Conservation (phyloP, 148 eudicot genomes). For the Rhododendron williamsianum region DNA sequence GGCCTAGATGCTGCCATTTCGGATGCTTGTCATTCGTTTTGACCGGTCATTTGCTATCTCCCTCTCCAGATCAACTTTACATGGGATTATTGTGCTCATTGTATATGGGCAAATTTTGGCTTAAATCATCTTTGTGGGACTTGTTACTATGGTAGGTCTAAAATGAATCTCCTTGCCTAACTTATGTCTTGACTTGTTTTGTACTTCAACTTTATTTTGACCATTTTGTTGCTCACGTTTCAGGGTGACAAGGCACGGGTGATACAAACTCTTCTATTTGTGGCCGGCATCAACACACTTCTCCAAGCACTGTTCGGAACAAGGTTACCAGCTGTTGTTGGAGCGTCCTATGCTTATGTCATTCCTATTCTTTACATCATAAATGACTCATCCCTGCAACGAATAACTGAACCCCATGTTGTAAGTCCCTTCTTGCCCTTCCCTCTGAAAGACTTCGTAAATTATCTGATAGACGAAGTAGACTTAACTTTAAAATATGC, state of each 20-base stretch:
- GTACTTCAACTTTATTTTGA: neutral
- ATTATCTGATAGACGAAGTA: neutral
- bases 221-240: conserved; percentile 15
- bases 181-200: neutral
- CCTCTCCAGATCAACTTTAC: conserved; percentile 1
- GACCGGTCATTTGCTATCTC: conserved; percentile 11
- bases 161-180: neutral
- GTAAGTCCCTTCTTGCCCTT: conserved; percentile 39
- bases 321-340: conserved; percentile 92
- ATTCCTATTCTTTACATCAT: conserved; percentile 85
- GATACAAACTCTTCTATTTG: conserved; percentile 88
- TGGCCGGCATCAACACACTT: conserved; percentile 91
- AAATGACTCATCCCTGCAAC: conserved; percentile 73
- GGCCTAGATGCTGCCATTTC: conserved; percentile 9
- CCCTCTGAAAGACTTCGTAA: neutral
- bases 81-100: conserved; percentile 2
- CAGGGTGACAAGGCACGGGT: conserved; percentile 99
- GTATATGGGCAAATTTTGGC: neutral
- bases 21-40: neutral
- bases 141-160: conserved; percentile 7
- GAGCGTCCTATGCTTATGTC: conserved; percentile 88
- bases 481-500: neutral
- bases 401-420: conserved; percentile 58
- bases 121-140: conserved; percentile 9
- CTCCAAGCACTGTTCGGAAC: conserved; percentile 96